Conservation (phyloP, 2,329 filamentous ascomycete genomes). For the Colletotrichum destructivum region DNA sequence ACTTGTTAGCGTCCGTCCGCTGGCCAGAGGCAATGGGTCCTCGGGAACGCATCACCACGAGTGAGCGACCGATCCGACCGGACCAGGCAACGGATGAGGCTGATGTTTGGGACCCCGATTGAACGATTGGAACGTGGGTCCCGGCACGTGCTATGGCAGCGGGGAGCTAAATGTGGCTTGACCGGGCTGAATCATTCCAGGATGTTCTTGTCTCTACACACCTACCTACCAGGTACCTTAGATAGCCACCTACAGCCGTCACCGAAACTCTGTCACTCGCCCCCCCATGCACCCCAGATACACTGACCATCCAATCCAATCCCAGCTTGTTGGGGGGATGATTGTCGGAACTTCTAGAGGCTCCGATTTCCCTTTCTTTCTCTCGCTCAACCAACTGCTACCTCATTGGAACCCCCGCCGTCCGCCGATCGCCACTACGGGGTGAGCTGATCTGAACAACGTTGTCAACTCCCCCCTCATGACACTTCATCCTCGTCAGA, state of each 20-base stretch:
- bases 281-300: not conserved
- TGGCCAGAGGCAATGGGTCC: not conserved
- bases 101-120: constrained; percentile 3
- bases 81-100: not conserved
- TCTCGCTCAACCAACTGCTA: constrained; percentile 3
- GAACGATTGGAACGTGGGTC: not conserved
- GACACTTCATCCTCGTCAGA: not conserved
- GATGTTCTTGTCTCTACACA: not conserved
- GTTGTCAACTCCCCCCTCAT: constrained; percentile 19
- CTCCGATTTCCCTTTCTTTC: constrained; percentile 22
- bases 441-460: constrained; percentile 29
- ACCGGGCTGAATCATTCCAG: not conserved
- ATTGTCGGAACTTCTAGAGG: constrained; percentile 33
- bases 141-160: not conserved
- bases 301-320: constrained; percentile 14
- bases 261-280: not conserved
- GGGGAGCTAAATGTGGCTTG: constrained; percentile 8
- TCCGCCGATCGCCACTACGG: constrained; percentile 29
- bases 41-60: not conserved
- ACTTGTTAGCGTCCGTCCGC: too few species aligned
- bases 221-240: too few species aligned
- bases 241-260: not conserved
- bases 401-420: constrained; percentile 14
- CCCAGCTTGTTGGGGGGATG: constrained; percentile 7
- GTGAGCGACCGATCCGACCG: not conserved